phyloP scores from a whole-genome alignment of 2,329 filamentous ascomycete genomes.

The Calcarisporium arbuscula region DNA sequence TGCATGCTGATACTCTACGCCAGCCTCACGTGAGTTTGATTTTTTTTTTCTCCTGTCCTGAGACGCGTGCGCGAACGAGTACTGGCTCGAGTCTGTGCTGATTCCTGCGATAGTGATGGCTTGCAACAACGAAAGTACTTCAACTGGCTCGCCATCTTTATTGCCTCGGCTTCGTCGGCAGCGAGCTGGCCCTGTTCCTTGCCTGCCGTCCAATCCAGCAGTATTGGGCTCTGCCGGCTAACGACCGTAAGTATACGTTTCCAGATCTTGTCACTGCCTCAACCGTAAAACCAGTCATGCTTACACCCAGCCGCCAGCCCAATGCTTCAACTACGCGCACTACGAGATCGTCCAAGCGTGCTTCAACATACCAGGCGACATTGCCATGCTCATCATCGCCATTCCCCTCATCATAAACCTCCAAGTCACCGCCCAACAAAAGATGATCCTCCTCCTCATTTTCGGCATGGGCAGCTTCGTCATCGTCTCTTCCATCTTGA shows the following conservation, averaged over 20 bases:
- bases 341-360: constrained; percentile 40
- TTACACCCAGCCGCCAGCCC: constrained; percentile 21
- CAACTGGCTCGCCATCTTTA: constrained; percentile 31
- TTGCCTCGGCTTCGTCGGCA: constrained; percentile 34
- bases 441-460: constrained; percentile 36
- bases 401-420: constrained; percentile 38
- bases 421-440: constrained; percentile 35
- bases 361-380: constrained; percentile 43
- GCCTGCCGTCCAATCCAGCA: constrained; percentile 37
- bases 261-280: too few relatives aligned
- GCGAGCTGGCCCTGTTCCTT: constrained; percentile 39
- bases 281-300: too few relatives aligned
- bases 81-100: too few relatives aligned
- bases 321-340: constrained; percentile 39
- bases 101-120: constrained; percentile 20
- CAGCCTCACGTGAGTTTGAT: constrained; percentile 26
- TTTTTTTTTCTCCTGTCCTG: neutral
- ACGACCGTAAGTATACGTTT: constrained; percentile 16
- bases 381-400: constrained; percentile 40
- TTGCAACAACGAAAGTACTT: constrained; percentile 26
- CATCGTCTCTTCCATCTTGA: constrained; percentile 34
- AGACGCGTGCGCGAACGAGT: neutral
- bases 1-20: constrained; percentile 39
- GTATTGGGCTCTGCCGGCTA: constrained; percentile 42
- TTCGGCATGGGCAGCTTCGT: constrained; percentile 46